Base-by-base conservation (phyloP, 495 filamentous ascomycete species). In the Copromyces sp. region DNA sequence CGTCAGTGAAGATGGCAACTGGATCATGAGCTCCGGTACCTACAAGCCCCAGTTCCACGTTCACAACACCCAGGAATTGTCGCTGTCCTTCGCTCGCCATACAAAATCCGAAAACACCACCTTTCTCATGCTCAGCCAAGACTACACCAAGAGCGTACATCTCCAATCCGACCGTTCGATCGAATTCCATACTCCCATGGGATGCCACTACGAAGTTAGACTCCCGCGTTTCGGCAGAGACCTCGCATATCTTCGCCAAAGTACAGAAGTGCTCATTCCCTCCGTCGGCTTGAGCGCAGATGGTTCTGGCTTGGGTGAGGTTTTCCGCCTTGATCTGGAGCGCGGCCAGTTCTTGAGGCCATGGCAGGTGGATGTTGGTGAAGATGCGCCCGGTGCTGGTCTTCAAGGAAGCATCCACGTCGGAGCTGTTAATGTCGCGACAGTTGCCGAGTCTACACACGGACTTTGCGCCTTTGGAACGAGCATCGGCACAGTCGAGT, bases 1-100 rank as follows among this genome's bases (percentile, higher is more conserved):
- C 41, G 91, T 93, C 40, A 97, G 93, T 79, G 95, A 98, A 72
- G 96, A 99, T 88, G 94, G 95, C 42, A 90, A 98, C 77, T 99
- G 95, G 93, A 93, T 97, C 11, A 96, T 98, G 92, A 97, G 93
- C 76, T 96, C 95, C 75, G 95, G 95, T 87, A 88, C 82, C 80
- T 87, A 99, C 83, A 98, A 99, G 77, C 96, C 95, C 8, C 95
- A 98, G 81, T 97, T 98, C 73, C 95, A 98, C 79, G 92, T 93
- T 7, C 97, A 99, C 79, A 92, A 97, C 76, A 87, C 98, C 17
- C 94, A 94, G 44, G 94, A 98, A 74, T 86, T 98, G 7, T 94
- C 96, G 3, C 87, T 99, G 2, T 97, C 94, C 9, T 99, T 91
- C 82, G 89, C 95, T 14, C 91, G 95, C 20, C 96, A 99, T 81